Percentiles rank a stretch among this genome's conserved stretches.
phyloP scores from a whole-genome alignment of 2,329 filamentous ascomycete species.

The Colletotrichum agaves region DNA sequence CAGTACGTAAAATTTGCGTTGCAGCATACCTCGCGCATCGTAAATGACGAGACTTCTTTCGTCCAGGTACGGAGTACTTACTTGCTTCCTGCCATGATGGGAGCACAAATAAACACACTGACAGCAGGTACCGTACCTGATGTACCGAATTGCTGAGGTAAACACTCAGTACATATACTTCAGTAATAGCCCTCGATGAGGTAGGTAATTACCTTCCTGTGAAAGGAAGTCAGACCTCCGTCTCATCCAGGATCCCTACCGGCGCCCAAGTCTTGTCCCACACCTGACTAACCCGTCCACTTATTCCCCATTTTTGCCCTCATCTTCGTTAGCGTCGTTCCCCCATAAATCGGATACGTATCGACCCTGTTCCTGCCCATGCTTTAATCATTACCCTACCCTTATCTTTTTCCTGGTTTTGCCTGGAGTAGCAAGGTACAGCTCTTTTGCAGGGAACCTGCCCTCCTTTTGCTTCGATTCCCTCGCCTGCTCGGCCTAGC shows the following conservation, averaged over 20 bases:
- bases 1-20: background rate
- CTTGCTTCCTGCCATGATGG: background rate
- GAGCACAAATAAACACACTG: background rate
- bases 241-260: constrained; percentile 28
- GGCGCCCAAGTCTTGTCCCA: constrained; percentile 7
- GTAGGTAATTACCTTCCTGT: background rate
- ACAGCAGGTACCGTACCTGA: background rate
- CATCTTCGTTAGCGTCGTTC: constrained; percentile 23
- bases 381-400: constrained; percentile 30
- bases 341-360: constrained; percentile 35
- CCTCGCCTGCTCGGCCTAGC: constrained; percentile 18
- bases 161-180: background rate
- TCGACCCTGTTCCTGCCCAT: constrained; percentile 1
- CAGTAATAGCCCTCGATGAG: no score
- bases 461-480: constrained; percentile 6
- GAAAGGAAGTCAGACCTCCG: constrained; percentile 5
- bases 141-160: background rate
- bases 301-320: constrained; percentile 19
- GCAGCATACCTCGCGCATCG: background rate
- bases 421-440: constrained; percentile 26
- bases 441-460: constrained; percentile 12
- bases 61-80: constrained; percentile 2
- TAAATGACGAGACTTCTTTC: background rate
- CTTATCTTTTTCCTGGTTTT: constrained; percentile 17
- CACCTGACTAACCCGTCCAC: constrained; percentile 32